Conservation (phyloP, 257 asterid genomes). For the Rubia yunnanensis region DNA sequence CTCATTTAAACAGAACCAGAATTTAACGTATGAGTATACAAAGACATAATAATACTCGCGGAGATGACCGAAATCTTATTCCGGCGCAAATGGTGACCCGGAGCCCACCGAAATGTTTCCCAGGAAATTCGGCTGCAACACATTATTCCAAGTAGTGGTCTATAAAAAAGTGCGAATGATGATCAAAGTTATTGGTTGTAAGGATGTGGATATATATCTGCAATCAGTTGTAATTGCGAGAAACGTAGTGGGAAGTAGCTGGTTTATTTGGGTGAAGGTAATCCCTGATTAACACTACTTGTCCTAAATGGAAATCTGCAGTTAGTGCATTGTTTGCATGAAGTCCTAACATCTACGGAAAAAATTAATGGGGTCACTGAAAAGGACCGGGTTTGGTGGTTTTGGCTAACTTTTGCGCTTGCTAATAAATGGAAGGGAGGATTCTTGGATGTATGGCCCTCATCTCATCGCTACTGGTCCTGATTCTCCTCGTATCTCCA, state of each 20-base stretch:
- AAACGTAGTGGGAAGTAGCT: background rate
- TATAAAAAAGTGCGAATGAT: no score
- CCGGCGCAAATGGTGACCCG: no score
- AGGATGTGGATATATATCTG: no score
- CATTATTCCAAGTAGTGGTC: no score
- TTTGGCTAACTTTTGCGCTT: slow-evolving; percentile 18
- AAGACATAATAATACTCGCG: no score
- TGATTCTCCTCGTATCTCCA: background rate
- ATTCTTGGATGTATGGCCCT: slow-evolving; percentile 7
- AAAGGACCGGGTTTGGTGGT: background rate
- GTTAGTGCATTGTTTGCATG: background rate
- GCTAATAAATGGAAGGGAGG: slow-evolving; percentile 4
- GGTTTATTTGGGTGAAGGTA: background rate
- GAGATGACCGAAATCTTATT: no score
- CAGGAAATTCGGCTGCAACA: no score
- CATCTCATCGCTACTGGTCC: background rate
- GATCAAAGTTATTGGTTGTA: no score
- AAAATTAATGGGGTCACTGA: background rate
- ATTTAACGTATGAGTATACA: no score
- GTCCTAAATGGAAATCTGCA: background rate
- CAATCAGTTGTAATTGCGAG: background rate
- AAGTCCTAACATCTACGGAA: background rate
- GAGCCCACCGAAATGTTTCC: no score
- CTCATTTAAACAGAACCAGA: no score
- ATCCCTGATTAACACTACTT: background rate